Base-by-base conservation (phyloP, 208 protist genomes). In the Leishmania tropica region DNA sequence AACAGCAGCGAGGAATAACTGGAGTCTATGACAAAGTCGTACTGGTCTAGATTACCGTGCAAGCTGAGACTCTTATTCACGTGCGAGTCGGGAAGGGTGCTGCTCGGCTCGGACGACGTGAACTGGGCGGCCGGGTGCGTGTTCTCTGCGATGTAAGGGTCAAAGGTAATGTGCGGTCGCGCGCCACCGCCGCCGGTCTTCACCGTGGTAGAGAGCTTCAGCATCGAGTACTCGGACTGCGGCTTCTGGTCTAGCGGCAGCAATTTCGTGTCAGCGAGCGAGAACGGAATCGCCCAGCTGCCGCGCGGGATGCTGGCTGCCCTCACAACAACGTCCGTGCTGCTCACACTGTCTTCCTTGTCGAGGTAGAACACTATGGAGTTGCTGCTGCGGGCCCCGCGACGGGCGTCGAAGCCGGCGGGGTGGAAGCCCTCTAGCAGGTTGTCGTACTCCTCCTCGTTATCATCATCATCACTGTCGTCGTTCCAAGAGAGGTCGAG, bases 341-440 rank as follows among this genome's bases (percentile, higher is more conserved):
- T 84, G 79, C 76, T 84, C 45, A 87, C 67, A 47, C 84, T 87
- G 64, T 93, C 87, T 21, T 85, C 79, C 21, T 80, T 76, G 45
- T 80, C 75, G 40, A 91, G 72, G 73, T 87, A 86, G 76, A 93
- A 87, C 58, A 83, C 75, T 40, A 93, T 88, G 64, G 40, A 70
- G 85, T 82, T 91, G 15, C 48, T 53, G n/a, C 54, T 76, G 51
- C 85, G 83, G 19, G 37, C 21, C 1, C 73, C 75, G 56, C 80
- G 82, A n/a, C 51, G 70, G 51, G 54, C 68, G 64, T 84, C 87
- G 78, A 87, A 93, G 53, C 85, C 81, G 21, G 75, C 64, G 17
- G 89, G 89, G 51, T 80, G 80, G 83, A 93, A 93, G 70, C 87
- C 87, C 48, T 85, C 81, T 35, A 90, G 79, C 45, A 88, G 62